phyloP scores from a whole-genome alignment of 768 basidiomycete genomes.

The Coprinellus aureogranulatus region DNA sequence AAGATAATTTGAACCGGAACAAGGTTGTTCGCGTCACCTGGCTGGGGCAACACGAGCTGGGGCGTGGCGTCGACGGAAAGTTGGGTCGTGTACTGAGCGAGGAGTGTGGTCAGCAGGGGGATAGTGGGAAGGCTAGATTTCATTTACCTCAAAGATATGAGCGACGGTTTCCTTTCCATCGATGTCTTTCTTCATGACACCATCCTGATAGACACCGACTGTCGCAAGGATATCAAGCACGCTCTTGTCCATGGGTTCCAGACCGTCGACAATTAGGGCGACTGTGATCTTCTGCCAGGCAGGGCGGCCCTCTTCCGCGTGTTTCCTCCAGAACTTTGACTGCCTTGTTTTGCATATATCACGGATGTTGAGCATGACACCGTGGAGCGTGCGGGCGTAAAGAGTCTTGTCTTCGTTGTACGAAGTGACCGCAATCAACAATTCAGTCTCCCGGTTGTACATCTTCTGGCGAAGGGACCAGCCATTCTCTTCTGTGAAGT shows the following conservation, averaged over 20 bases:
- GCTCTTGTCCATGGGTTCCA: constrained; percentile 94
- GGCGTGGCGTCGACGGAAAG: constrained; percentile 90
- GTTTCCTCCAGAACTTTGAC: constrained; percentile 85
- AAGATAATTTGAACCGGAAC: constrained; percentile 92
- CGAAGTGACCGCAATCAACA: constrained; percentile 91
- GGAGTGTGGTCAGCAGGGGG: background rate
- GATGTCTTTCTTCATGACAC: constrained; percentile 90
- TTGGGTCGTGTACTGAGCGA: constrained; percentile 95
- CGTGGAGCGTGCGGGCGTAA: constrained; percentile 89
- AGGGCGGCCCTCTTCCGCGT: constrained; percentile 79
- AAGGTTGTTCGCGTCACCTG: constrained; percentile 86
- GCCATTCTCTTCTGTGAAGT: constrained; percentile 75
- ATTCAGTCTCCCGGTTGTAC: constrained; percentile 87
- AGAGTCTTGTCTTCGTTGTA: constrained; percentile 92
- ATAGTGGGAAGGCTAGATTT: constrained; percentile 3
- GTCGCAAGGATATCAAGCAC: constrained; percentile 87
- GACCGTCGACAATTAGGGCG: constrained; percentile 87
- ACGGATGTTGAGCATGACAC: constrained; percentile 96
- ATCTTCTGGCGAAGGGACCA: constrained; percentile 82
- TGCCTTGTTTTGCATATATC: constrained; percentile 96
- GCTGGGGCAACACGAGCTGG: constrained; percentile 85
- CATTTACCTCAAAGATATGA: constrained; percentile 86
- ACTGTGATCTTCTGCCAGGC: constrained; percentile 92
- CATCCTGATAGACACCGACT: constrained; percentile 91
- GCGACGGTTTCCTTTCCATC: constrained; percentile 88